Evolutionary conservation across 257 asterid genomes (phyloP).

Genomic region (Nicotiana obtusifolia): DNA sequence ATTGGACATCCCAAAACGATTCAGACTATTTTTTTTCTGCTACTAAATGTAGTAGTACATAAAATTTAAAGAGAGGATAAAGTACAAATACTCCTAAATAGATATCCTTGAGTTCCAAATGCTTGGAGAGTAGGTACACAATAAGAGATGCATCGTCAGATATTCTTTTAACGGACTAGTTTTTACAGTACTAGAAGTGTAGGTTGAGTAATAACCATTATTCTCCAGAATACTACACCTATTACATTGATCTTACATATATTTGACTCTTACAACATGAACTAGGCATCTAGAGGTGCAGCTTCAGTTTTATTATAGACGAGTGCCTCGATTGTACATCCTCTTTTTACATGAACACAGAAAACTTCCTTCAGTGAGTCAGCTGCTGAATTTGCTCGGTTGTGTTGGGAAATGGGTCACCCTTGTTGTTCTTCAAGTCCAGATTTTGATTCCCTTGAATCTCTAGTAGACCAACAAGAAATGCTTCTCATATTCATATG

Average conservation of each 20-base stretch:
- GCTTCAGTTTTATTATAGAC: neutral
- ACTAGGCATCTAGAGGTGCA: neutral
- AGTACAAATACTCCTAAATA: neutral
- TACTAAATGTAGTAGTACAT: neutral
- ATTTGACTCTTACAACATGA: neutral
- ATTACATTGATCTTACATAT: neutral
- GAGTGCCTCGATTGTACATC: neutral
- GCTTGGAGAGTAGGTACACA: neutral
- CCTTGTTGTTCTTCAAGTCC: neutral
- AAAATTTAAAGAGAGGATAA: neutral
- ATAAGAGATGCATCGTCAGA: neutral
- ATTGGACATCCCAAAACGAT: neutral
- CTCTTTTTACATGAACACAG: neutral
- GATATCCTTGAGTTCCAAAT: neutral
- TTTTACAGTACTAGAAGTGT: neutral
- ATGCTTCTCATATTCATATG: conserved; percentile 26
- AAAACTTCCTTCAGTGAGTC: neutral
- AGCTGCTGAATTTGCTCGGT: neutral
- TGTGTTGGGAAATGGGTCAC: neutral
- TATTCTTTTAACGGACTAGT: neutral
- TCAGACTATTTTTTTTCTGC: neutral
- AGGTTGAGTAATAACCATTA: neutral
- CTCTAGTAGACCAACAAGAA: neutral
- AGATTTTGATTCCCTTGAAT: neutral
- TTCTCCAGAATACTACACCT: neutral